phyloP scores from a whole-genome alignment of 306 rosid species.

The Cucurbita pepo region DNA sequence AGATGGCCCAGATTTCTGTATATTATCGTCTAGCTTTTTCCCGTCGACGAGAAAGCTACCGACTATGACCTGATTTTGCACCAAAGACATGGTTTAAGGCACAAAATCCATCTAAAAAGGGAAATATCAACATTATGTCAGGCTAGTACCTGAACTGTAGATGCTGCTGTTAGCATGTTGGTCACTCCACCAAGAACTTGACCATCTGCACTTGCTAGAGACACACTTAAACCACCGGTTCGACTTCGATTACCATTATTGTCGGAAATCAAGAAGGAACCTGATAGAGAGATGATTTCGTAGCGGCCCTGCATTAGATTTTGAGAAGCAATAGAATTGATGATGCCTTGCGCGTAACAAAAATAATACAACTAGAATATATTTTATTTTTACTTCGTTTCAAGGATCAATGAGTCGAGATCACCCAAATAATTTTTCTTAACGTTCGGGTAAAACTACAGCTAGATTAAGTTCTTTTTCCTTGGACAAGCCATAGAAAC shows the following conservation, averaged over 20 bases:
- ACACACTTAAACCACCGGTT: slow-evolving; percentile 76
- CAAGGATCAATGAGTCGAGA: background rate
- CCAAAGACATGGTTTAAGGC: background rate
- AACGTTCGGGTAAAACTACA: background rate
- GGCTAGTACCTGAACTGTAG: slow-evolving; percentile 69
- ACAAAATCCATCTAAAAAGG: background rate
- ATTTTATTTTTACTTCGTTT: background rate
- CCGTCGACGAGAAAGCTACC: slow-evolving; percentile 56
- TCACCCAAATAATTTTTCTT: background rate
- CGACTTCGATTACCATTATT: slow-evolving; percentile 65
- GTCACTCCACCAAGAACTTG: slow-evolving; percentile 72
- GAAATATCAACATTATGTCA: background rate
- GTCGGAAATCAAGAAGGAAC: slow-evolving; percentile 84
- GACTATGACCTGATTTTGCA: slow-evolving; percentile 41
- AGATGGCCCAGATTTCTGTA: slow-evolving; percentile 30
- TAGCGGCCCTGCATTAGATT: slow-evolving; percentile 57
- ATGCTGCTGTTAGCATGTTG: slow-evolving; percentile 62
- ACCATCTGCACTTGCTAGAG: slow-evolving; percentile 79
- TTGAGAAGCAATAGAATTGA: background rate
- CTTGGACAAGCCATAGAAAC: background rate
- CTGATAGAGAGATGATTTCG: slow-evolving; percentile 81
- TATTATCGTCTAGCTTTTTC: slow-evolving; percentile 30
- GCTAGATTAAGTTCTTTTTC: background rate
- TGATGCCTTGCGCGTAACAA: background rate
- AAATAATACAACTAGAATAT: background rate